Evolutionary conservation across 495 filamentous ascomycete genomes (phyloP).

Genomic region (Xylaria nigripes): DNA sequence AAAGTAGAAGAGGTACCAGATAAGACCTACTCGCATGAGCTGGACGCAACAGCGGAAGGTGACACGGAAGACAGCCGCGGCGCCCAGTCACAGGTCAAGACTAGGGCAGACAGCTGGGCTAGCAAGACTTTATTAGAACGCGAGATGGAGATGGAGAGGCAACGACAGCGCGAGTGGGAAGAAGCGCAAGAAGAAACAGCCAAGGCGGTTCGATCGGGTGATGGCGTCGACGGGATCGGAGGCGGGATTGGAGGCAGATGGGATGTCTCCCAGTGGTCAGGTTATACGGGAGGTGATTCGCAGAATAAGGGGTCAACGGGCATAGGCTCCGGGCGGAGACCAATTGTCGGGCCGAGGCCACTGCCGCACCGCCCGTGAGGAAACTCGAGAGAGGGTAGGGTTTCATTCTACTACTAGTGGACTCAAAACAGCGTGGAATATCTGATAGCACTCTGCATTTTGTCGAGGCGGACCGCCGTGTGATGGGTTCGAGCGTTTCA

Average conservation of each 20-base stretch:
- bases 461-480: neutral
- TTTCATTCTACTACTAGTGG: neutral
- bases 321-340: constrained; percentile 65
- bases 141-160: constrained; percentile 92
- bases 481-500: neutral
- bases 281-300: constrained; percentile 74
- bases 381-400: neutral
- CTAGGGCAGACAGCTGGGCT: constrained; percentile 67
- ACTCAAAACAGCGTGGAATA: neutral
- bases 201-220: constrained; percentile 41
- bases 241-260: constrained; percentile 57
- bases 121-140: constrained; percentile 79
- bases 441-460: neutral
- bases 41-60: constrained; percentile 51
- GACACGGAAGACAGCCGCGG: constrained; percentile 64
- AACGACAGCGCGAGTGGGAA: constrained; percentile 92
- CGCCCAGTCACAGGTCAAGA: constrained; percentile 54
- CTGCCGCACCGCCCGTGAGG: constrained; percentile 35
- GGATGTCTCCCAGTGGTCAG: constrained; percentile 82
- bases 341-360: constrained; percentile 71
- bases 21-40: constrained; percentile 50
- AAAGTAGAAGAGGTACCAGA: constrained; percentile 25
- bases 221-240: constrained; percentile 45
- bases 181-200: constrained; percentile 70
- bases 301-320: constrained; percentile 67